Conservation (phyloP, 2,329 filamentous ascomycete species). For the Ophiognomonia clavigignenti-juglandacearum region DNA sequence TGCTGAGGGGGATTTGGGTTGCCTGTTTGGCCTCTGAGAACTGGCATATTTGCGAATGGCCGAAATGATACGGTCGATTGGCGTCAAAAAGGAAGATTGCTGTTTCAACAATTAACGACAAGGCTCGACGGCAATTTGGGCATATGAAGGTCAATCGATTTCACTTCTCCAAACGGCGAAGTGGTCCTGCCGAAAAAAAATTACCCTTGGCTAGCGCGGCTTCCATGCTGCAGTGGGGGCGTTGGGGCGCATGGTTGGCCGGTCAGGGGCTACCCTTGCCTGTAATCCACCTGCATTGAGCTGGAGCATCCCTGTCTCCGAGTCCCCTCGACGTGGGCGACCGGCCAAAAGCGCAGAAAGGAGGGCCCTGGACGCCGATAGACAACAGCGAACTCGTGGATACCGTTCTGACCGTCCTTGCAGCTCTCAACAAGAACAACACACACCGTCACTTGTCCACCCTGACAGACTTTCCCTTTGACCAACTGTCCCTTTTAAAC, state of each 20-base stretch:
- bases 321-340: neutral
- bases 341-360: no score
- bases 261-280: neutral
- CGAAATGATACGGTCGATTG: neutral
- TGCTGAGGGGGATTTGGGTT: conserved; percentile 64
- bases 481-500: conserved; percentile 6
- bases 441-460: conserved; percentile 7
- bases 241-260: neutral
- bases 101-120: neutral
- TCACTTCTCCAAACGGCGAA: neutral
- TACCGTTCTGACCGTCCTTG: no score
- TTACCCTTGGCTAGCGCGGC: neutral
- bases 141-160: neutral
- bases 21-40: conserved; percentile 42
- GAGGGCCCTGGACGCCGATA: no score
- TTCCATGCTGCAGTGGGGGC: no score
- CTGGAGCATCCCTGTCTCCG: no score
- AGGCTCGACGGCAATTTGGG: neutral
- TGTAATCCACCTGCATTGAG: neutral
- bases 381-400: neutral
- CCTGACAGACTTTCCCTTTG: neutral
- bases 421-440: conserved; percentile 5
- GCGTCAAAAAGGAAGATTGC: neutral
- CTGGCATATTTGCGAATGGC: conserved; percentile 41
- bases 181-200: neutral